A percentile compares a stretch with the other conserved stretches of the same genome.
These are phyloP conservation scores for Hypoxylon cercidicola DNA, from an alignment of 495 filamentous ascomycete species.

Conservation along the genomic window DNA sequence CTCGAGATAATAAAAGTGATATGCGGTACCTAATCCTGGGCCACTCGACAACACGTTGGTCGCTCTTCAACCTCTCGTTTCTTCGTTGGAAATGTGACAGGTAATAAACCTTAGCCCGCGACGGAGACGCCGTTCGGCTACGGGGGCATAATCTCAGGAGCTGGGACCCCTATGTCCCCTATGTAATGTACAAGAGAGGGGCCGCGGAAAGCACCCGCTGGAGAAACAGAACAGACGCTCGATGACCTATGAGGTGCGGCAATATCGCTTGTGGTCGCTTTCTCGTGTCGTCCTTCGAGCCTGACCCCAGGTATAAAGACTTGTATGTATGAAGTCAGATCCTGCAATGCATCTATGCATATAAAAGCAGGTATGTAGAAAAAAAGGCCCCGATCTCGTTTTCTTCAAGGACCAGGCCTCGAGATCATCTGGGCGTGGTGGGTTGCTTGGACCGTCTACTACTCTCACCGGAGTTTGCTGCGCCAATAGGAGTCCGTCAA, in stretches of 20 bases:
- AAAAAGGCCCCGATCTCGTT: constrained; percentile 43
- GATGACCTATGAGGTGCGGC: constrained; percentile 9
- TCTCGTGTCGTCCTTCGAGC: constrained; percentile 11
- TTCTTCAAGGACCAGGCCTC: constrained; percentile 46
- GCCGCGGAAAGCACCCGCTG: constrained; percentile 4
- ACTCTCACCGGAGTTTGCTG: constrained; percentile 42
- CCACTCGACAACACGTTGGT: constrained; percentile 26
- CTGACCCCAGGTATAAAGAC: constrained; percentile 28
- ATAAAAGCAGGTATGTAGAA: constrained; percentile 34
- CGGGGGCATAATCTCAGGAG: constrained; percentile 24
- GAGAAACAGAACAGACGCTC: background rate
- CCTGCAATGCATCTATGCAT: constrained; percentile 50
- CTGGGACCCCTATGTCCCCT: background rate
- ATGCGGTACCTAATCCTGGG: constrained; percentile 29
- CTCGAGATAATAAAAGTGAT: constrained; percentile 33
- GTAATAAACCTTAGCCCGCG: constrained; percentile 34
- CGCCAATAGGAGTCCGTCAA: constrained; percentile 41
- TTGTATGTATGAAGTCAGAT: constrained; percentile 45
- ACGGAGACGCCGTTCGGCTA: constrained; percentile 28
- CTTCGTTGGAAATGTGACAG: constrained; percentile 35
- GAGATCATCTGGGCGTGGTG: constrained; percentile 31
- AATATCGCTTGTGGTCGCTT: background rate
- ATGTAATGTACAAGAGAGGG: constrained; percentile 7
- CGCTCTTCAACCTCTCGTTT: constrained; percentile 34
- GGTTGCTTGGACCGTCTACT: constrained; percentile 21